These are phyloP conservation scores for Blastocladiella britannica DNA, from an alignment of 192 early-diverging fungal species.

Conservation along the genomic window DNA sequence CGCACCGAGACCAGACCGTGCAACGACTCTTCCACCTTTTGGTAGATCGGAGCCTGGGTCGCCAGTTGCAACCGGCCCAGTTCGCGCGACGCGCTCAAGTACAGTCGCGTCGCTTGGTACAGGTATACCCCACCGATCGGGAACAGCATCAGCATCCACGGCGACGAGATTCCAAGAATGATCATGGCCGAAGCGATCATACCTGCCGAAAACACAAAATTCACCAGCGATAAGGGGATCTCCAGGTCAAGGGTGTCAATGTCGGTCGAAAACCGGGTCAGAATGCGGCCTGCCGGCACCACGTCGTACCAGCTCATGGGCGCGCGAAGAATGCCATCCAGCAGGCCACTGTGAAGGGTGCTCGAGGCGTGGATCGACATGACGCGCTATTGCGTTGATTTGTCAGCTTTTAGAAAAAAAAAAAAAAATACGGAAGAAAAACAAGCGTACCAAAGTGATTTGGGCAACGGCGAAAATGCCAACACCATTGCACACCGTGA, in stretches of 20 bases:
- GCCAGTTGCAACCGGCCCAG: conserved; percentile 44
- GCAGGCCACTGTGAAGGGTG: too few relatives aligned
- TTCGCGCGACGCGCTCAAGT: conserved; percentile 34
- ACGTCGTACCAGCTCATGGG: too few relatives aligned
- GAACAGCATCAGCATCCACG: conserved; percentile 30
- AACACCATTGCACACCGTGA: too few relatives aligned
- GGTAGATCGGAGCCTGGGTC: conserved; percentile 44
- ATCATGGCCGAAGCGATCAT: conserved; percentile 40
- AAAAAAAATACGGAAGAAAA: too few relatives aligned
- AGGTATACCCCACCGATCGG: conserved; percentile 21
- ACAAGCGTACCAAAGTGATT: too few relatives aligned
- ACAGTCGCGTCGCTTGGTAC: conserved; percentile 20
- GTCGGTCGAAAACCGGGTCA: conserved; percentile 46
- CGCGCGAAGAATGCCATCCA: too few relatives aligned
- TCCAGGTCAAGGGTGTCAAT: conserved; percentile 39
- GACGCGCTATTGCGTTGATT: too few relatives aligned
- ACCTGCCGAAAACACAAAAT: conserved; percentile 33
- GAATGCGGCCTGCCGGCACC: too few relatives aligned
- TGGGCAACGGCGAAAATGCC: too few relatives aligned
- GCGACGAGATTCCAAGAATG: conserved; percentile 35
- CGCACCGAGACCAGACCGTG: conserved; percentile 49
- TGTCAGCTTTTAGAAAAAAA: too few relatives aligned
- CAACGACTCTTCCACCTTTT: conserved; percentile 32
- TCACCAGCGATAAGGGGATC: conserved; percentile 31
- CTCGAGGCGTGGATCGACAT: too few relatives aligned